phyloP scores from a whole-genome alignment of 108 stramenopile genomes.

The Cyclostephanos tholiformis region DNA sequence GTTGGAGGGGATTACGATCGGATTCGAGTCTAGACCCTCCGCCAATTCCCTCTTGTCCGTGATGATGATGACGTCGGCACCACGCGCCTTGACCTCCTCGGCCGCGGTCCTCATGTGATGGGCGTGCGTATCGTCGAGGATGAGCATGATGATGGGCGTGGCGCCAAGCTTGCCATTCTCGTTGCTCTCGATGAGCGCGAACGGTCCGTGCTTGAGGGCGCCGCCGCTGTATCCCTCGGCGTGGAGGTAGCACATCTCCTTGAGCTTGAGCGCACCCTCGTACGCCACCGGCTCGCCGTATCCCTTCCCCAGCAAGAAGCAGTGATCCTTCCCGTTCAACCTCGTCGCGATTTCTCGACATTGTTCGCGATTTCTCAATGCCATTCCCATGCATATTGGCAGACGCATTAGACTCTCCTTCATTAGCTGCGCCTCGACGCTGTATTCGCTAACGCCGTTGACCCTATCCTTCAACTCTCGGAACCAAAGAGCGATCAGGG shows the following conservation, averaged over 20 bases:
- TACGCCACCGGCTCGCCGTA: constrained; percentile 95
- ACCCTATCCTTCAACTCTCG: constrained; percentile 78
- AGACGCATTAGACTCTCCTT: constrained; percentile 94
- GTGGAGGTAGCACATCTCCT: constrained; percentile 99
- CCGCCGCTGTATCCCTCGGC: constrained; percentile 99
- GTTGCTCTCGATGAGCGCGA: constrained; percentile 92
- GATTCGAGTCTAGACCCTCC: constrained; percentile 83
- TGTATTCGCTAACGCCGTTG: constrained; percentile 56
- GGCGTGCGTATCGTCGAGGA: constrained; percentile 97
- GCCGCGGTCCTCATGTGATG: constrained; percentile 94
- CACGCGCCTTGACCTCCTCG: constrained; percentile 96
- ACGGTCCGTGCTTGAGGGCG: constrained; percentile 99
- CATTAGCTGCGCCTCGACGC: constrained; percentile 57
- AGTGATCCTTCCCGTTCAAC: constrained; percentile 91
- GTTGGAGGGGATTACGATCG: constrained; percentile 95
- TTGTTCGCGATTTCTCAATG: constrained; percentile 85
- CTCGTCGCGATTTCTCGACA: constrained; percentile 82
- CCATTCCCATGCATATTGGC: constrained; percentile 98
- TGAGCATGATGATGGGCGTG: constrained; percentile 99
- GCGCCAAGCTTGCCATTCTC: constrained; percentile 91
- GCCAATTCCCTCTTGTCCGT: constrained; percentile 85
- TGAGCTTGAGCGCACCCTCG: constrained; percentile 99
- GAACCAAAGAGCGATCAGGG: constrained; percentile 96
- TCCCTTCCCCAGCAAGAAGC: constrained; percentile 96
- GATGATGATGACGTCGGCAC: constrained; percentile 90